A percentile compares a stretch with the other conserved stretches of the same genome.
Evolutionary conservation across 2,329 filamentous ascomycete genomes (phyloP).

Genomic region (Grosmannia penicillata): DNA sequence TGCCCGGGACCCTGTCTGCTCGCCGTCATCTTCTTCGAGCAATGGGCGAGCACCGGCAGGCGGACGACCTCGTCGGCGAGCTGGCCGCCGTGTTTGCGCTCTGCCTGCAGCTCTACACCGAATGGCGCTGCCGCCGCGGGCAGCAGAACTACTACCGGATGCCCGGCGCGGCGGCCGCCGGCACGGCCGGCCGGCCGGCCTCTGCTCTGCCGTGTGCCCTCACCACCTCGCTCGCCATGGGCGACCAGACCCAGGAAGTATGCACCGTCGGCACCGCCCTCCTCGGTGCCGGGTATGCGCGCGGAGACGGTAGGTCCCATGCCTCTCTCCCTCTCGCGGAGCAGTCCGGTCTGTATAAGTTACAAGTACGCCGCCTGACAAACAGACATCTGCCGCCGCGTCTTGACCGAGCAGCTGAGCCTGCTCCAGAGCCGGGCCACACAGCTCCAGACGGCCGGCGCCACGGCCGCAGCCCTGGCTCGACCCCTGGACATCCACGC

Average conservation of each 20-base stretch:
- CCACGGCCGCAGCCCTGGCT: constrained; percentile 6
- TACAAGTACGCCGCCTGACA: too few relatives aligned
- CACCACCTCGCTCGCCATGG: constrained; percentile 19
- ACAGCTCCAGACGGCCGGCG: constrained; percentile 12
- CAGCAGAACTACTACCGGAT: constrained; percentile 19
- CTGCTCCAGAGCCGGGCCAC: constrained; percentile 16
- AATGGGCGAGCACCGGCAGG: constrained; percentile 1
- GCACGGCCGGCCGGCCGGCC: not conserved
- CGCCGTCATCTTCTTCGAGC: not conserved
- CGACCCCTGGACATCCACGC: constrained; percentile 19
- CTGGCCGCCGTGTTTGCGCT: constrained; percentile 17
- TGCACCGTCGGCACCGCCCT: constrained; percentile 19
- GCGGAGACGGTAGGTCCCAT: constrained; percentile 19
- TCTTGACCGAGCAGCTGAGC: constrained; percentile 15
- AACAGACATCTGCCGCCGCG: constrained; percentile 16
- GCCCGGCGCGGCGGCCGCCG: too few relatives aligned
- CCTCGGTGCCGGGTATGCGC: constrained; percentile 19
- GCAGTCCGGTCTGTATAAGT: too few relatives aligned
- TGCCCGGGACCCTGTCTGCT: not conserved
- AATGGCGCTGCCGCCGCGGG: constrained; percentile 20
- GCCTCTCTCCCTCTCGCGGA: not conserved
- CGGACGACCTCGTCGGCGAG: constrained; percentile 16
- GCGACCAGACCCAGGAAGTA: constrained; percentile 16
- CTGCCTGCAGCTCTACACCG: constrained; percentile 18
- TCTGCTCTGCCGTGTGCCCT: constrained; percentile 14